Evolutionary conservation across 2,329 filamentous ascomycete species (phyloP), one percentile per base, ranked within the genome.

Genomic region (Aspergillus eucalypticola): DNA sequence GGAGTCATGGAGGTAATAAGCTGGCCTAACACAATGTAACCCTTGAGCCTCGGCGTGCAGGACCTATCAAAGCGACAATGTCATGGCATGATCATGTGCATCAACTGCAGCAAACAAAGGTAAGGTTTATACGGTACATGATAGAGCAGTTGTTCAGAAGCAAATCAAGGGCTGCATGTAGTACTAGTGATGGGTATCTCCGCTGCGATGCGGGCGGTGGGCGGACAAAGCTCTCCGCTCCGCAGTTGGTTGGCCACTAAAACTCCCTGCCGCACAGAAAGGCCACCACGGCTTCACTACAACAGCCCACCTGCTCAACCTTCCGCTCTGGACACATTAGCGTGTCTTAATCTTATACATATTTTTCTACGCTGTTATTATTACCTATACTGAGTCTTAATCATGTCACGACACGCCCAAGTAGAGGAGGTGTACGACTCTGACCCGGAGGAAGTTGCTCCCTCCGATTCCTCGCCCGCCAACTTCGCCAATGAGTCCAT

Each of bases 351-450:
- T 21, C 15, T 19, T n/a, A 32, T 27, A 35, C 11, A 13, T 13
- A 49, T 52, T 32, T 39, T 29, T 23, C 15, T 17, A 19, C 39
- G 17, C 8, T 35, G 11, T 19, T 39, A 13, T 39, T n/a, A 17
- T 58, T 13, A 10, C 19, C 8, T 41, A 23, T 5, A 35, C 27
- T 10, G 41, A 54, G 32, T 44, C 17, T 41, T 19, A 66, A 79
- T 64, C 66, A 95, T 96, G 92, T 90, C 91, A 48, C 88, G 75
- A 64, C 77, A 95, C 81, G 87, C 93, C 61, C 88, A 89, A 63
- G 89, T 98, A 76, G 95, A 99, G 84, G 95, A 98, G 78, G 89
- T 97, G 64, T 91, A 88, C 61, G 92, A 96, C 82, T 91, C 90
- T 13, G 94, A 98, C 79, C 92, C 94, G 56, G 90, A 92, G 65